These are phyloP conservation scores for Coccomyxa subellipsoidea DNA, from an alignment of 163 green algal species.

Conservation along the genomic window DNA sequence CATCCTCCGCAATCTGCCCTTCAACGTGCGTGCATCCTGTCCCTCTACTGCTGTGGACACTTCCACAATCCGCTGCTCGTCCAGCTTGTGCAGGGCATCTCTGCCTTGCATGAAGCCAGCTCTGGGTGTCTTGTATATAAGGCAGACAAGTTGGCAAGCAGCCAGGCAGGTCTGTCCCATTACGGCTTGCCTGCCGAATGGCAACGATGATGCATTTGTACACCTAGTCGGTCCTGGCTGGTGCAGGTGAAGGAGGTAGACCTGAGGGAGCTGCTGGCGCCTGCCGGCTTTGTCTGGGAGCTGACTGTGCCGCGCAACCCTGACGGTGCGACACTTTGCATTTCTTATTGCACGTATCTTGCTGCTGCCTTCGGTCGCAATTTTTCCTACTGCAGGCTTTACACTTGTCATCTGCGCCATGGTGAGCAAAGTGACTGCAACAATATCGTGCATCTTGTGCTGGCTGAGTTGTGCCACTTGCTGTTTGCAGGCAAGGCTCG, in stretches of 20 bases:
- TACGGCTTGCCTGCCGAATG: too few species aligned
- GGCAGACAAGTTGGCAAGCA: too few species aligned
- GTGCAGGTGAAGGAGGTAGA: constrained; percentile 55
- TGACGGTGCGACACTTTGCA: constrained; percentile 40
- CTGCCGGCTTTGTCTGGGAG: constrained; percentile 85
- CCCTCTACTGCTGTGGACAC: not conserved
- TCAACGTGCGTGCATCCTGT: constrained; percentile 60
- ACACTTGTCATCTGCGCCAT: too few species aligned
- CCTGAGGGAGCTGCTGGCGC: constrained; percentile 50
- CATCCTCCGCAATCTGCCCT: constrained; percentile 94
- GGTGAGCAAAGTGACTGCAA: too few species aligned
- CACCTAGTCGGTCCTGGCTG: not conserved
- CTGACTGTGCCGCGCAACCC: constrained; percentile 67
- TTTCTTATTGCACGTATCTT: not conserved
- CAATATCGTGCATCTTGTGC: too few species aligned
- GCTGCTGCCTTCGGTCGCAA: too few species aligned
- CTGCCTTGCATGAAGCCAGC: too few species aligned
- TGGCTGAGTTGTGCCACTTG: too few species aligned
- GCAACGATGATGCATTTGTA: too few species aligned
- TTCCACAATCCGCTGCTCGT: not conserved
- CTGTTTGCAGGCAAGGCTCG: constrained; percentile 34
- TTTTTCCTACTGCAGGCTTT: too few species aligned
- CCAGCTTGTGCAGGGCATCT: not conserved
- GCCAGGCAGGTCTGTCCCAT: too few species aligned
- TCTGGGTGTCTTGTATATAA: not conserved